A percentile compares a stretch with the other conserved stretches of the same genome.
Evolutionary conservation across 495 filamentous ascomycete genomes (phyloP).

Genomic region (Penicillium cosmopolitanum): DNA sequence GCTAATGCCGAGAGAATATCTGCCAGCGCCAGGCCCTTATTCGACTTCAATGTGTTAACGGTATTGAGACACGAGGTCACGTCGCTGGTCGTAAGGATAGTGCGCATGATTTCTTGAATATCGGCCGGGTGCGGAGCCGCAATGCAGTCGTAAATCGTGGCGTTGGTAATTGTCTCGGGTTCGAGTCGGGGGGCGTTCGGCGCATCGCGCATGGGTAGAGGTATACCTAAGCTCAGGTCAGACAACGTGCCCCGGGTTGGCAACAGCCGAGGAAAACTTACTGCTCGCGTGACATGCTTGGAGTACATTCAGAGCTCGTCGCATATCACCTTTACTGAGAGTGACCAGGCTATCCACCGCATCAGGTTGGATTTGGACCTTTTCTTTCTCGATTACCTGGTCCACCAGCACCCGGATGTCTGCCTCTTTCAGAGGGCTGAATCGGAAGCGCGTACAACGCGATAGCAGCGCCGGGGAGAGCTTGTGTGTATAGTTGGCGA

Average conservation of each 20-base stretch:
- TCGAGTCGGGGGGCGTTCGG: constrained; percentile 59
- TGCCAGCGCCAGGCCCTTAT: constrained; percentile 88
- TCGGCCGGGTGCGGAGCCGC: constrained; percentile 91
- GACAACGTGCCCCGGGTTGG: not conserved
- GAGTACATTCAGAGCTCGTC: constrained; percentile 89
- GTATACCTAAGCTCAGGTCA: constrained; percentile 55
- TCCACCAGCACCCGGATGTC: constrained; percentile 87
- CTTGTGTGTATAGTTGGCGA: constrained; percentile 99
- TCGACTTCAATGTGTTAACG: constrained; percentile 81
- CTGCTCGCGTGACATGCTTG: constrained; percentile 96
- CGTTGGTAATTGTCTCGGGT: constrained; percentile 82
- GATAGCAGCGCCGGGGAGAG: constrained; percentile 93
- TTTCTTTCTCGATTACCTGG: constrained; percentile 85
- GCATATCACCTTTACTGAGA: constrained; percentile 95
- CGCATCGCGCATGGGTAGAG: constrained; percentile 66
- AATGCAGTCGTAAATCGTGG: constrained; percentile 96
- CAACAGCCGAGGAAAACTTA: constrained; percentile 39
- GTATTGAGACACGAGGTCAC: constrained; percentile 85
- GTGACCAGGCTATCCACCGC: constrained; percentile 80
- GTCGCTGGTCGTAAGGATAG: constrained; percentile 79
- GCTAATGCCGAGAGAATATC: constrained; percentile 87
- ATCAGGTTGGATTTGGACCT: constrained; percentile 77
- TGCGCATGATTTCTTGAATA: constrained; percentile 80
- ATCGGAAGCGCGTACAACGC: constrained; percentile 92
- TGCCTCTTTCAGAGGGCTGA: constrained; percentile 85